Conservation (phyloP, 495 filamentous ascomycete genomes). For the Penicillium argentinense region DNA sequence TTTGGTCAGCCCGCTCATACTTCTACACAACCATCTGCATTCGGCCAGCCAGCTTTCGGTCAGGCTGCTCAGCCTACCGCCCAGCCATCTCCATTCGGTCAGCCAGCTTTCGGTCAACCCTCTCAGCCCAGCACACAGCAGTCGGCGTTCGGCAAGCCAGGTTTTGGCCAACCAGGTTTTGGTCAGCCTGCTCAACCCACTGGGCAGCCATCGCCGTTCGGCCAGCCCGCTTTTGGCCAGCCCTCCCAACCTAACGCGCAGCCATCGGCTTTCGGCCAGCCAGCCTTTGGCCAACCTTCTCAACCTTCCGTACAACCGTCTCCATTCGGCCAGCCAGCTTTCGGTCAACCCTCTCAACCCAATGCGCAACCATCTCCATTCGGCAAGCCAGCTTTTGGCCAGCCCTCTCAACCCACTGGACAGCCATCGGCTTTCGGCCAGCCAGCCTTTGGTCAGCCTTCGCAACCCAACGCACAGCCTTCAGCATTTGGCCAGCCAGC, state of each 20-base stretch:
- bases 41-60: slow-evolving; percentile 25
- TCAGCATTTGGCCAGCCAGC: slow-evolving; percentile 19
- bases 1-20: slow-evolving; percentile 13
- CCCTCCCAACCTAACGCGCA: too few relatives aligned
- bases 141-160: too few relatives aligned
- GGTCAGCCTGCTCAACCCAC: too few relatives aligned
- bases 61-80: slow-evolving; percentile 15
- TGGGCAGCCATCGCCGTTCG: not conserved
- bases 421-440: slow-evolving; percentile 31
- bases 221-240: not conserved
- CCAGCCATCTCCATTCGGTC: slow-evolving; percentile 28
- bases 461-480: slow-evolving; percentile 7
- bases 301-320: slow-evolving; percentile 11
- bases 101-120: slow-evolving; percentile 23
- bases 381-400: slow-evolving; percentile 32
- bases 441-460: slow-evolving; percentile 36
- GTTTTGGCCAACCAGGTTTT: slow-evolving; percentile 40
- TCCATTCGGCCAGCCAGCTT: slow-evolving; percentile 27
- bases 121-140: too few relatives aligned
- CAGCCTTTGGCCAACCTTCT: slow-evolving; percentile 26
- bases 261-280: not conserved
- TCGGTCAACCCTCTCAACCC: slow-evolving; percentile 33
- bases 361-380: slow-evolving; percentile 1
- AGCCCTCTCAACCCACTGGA: slow-evolving; percentile 23
- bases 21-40: slow-evolving; percentile 15